A percentile compares a stretch with the other conserved stretches of the same genome.
Evolutionary conservation across 78 protist species (phyloP).

Genomic region (Isochrysis galbana): DNA sequence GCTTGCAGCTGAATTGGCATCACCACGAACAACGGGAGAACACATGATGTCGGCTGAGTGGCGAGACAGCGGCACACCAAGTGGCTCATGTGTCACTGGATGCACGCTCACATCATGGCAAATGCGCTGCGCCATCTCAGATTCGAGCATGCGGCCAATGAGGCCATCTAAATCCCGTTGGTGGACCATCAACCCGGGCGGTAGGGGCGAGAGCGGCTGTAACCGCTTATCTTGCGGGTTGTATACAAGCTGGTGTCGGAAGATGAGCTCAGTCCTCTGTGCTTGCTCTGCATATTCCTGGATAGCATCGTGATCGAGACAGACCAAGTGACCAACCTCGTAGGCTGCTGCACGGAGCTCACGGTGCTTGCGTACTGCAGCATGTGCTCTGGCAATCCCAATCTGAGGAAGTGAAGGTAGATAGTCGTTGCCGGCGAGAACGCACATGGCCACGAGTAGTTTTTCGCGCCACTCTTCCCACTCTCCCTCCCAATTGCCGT

Average conservation of each 20-base stretch:
- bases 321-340: background rate
- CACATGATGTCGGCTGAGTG: too few species aligned
- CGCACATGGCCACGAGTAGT: slow-evolving; percentile 63
- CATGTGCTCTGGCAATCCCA: background rate
- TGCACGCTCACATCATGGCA: too few species aligned
- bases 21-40: too few species aligned
- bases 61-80: too few species aligned
- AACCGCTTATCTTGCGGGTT: background rate
- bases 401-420: background rate
- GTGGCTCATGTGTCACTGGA: too few species aligned
- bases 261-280: background rate
- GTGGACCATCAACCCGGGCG: too few species aligned
- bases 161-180: too few species aligned
- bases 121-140: too few species aligned
- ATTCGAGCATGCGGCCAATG: too few species aligned
- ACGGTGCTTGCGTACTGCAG: background rate
- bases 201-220: background rate
- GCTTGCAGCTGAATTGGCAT: too few species aligned
- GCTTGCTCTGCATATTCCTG: background rate
- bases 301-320: too few species aligned
- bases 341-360: background rate
- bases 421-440: slow-evolving; percentile 96
- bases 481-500: background rate
- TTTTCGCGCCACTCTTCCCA: background rate
- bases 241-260: background rate